Percentiles rank a stretch among this genome's conserved stretches.
Conservation (phyloP, 768 basidiomycete species). For the Auriscalpium orientale region DNA sequence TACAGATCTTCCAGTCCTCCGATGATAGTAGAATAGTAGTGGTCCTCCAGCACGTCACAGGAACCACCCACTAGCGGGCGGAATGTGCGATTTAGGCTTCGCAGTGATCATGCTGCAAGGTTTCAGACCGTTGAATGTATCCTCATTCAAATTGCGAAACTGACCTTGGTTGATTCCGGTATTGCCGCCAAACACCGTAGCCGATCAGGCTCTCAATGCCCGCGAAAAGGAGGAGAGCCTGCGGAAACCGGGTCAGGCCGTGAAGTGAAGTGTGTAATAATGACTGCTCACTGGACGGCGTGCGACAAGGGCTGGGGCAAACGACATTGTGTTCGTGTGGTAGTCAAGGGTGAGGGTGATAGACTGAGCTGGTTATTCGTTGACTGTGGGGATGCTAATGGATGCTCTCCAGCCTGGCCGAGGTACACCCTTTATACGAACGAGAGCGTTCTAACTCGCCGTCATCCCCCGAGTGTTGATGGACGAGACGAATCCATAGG, state of each 20-base stretch:
- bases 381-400: no score
- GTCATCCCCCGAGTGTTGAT: no score
- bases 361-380: no score
- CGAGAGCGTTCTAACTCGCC: no score
- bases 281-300: slow-evolving; percentile 17
- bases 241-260: not conserved
- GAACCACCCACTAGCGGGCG: not conserved
- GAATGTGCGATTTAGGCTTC: slow-evolving; percentile 5
- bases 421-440: no score
- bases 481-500: no score
- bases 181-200: slow-evolving; percentile 18
- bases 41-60: not conserved
- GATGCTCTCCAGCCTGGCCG: not conserved
- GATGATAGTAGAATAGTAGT: not conserved
- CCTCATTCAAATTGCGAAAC: not conserved
- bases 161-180: slow-evolving; percentile 16
- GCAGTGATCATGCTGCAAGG: not conserved
- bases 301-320: not conserved
- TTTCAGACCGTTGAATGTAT: not conserved
- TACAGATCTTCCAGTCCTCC: not conserved
- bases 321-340: no score
- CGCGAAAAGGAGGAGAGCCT: slow-evolving; percentile 21
- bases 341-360: no score
- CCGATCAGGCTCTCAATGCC: slow-evolving; percentile 17
- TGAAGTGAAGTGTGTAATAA: not conserved